Base-by-base conservation (phyloP, 306 rosid species). In the Phaseolus lunatus region DNA sequence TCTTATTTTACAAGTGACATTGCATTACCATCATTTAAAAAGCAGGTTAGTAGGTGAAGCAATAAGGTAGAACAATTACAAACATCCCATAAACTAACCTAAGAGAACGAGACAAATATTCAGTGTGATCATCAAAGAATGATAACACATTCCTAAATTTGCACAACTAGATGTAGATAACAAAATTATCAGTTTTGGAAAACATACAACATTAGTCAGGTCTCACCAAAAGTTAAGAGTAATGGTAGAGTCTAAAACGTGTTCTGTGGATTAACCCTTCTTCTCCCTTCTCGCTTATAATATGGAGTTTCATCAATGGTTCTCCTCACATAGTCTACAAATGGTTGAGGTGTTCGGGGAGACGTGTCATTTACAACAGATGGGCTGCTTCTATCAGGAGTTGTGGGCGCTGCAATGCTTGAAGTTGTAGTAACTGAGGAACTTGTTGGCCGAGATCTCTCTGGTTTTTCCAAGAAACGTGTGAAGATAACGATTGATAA, bases 221-320 rank as follows among this genome's bases (percentile, higher is more conserved):
- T 37, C 43, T 37, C 9, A 39, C 9, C 39, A 11, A 43, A 77
- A 3, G 67, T 29, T n/a, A 67, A 26, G 50, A 74, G 14, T 18
- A 31, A 37, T 2, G 19, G 47, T 5, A 49, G 7, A 70, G 31
- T 37, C 86, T 92, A 94, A 62, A 79, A 90, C 2, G 98, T 94
- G 78, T 94, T 92, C 67, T 94, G 98, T 29, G 90, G 92, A 84
- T 92, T 90, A 61, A 87, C 56, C 84, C 93, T 90, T 77, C 97
- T 88, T 77, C 91, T 86, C 18, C 87, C 93, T 43, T 88, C 92
- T 10, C 90, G 85, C 83, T 77, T 84, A 89, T 94, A 92, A 84
- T 94, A 80, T 1, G 98, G 98, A 72, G 98, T 94, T 85, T 94
- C 98, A 35, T 94, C 98, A 31, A 94, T 92, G 0, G 98, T 94